Evolutionary conservation across 2,329 filamentous ascomycete genomes (phyloP), one percentile per base, ranked within the genome.

Genomic region (Beauveria varroae): DNA sequence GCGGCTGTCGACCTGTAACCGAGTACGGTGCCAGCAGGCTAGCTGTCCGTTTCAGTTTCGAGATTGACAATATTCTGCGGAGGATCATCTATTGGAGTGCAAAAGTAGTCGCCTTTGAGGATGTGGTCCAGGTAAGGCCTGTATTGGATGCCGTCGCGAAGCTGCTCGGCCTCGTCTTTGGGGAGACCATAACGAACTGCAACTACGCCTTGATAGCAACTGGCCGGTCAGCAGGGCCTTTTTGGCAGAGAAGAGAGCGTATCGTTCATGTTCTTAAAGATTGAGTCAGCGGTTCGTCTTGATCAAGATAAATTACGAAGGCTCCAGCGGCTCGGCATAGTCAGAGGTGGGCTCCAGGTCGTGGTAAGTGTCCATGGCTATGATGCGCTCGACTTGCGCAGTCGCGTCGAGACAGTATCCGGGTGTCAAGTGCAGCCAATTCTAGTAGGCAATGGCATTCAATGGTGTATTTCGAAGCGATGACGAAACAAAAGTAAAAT

Each of bases 141-240:
- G 67, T 83, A 81, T 64, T 79, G 76, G 50, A 82, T 67, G 34
- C 76, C 74, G 61, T 83, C 79, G 12, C 81, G 75, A 53, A 75
- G 74, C 64, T 78, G 76, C 65, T 83, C 81, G 8, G 71, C 71
- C 30, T 81, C 79, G 62, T 82, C 80, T 64, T 82, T 82, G n/a
- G 80, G 80, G 20, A 82, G 67, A 34, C n/a, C 78, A 64, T 81
- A 82, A 52, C 76, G 72, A 9, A 76, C 77, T 40, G 75, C 74
- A 3, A 76, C 69, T 63, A 79, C 79, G 34, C 73, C 74, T 66
- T 82, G 79, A 64, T 81, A 82, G 44, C 80, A 75, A 62, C 80
- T 80, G 40, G 12, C 14, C 9, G 22, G 28, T 59, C 7, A 59
- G 57, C 28, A 44, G 16, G 22, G 30, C 30, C 20, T 14, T 22